Evolutionary conservation across 495 filamentous ascomycete species (phyloP).

Genomic region (Usnea hakonensis): DNA sequence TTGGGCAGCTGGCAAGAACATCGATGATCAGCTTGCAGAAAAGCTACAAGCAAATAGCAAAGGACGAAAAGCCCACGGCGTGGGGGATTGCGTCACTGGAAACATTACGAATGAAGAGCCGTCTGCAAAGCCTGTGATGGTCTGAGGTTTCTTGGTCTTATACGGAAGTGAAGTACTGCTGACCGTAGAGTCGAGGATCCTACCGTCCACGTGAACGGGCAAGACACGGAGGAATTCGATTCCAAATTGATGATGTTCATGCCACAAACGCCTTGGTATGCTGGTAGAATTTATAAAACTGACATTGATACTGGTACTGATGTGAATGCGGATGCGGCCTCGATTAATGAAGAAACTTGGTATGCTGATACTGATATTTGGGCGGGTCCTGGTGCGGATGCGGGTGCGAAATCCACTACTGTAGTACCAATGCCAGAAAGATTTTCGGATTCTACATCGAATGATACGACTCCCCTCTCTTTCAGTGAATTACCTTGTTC

Average conservation of each 20-base stretch:
- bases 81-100: background rate
- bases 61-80: background rate
- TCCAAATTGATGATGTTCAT: background rate
- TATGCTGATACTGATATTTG: no score
- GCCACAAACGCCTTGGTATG: background rate
- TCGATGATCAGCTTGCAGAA: constrained; percentile 3
- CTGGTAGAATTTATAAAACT: background rate
- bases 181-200: background rate
- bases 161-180: background rate
- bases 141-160: background rate
- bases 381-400: no score
- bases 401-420: no score
- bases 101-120: background rate
- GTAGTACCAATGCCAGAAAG: no score
- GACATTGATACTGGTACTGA: background rate
- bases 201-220: background rate
- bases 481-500: no score
- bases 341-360: no score
- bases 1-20: constrained; percentile 6
- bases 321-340: background rate
- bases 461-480: no score
- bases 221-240: background rate
- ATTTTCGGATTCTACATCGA: no score
- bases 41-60: background rate
- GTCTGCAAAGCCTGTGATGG: background rate